Evolutionary conservation across 768 basidiomycete genomes (phyloP).

Genomic region (Crassisporium funariophilum): DNA sequence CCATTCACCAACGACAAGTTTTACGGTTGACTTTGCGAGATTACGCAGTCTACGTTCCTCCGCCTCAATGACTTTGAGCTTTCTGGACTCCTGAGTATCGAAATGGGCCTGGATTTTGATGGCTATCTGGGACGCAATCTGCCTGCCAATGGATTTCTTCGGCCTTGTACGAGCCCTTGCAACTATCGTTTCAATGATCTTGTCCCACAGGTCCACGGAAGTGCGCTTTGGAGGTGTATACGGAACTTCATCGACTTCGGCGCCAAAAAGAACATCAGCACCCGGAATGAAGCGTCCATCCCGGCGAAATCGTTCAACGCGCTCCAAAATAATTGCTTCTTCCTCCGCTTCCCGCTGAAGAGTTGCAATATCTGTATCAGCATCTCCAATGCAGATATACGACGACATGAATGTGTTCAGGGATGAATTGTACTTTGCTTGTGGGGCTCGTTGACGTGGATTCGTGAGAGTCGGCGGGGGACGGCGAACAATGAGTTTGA

Average conservation of each 20-base stretch:
- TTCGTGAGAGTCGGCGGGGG: conserved; percentile 64
- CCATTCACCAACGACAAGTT: conserved; percentile 79
- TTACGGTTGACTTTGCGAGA: conserved; percentile 72
- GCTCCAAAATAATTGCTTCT: conserved; percentile 38
- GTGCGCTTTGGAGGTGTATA: conserved; percentile 35
- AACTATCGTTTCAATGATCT: conserved; percentile 51
- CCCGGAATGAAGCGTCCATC: conserved; percentile 43
- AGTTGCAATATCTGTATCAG: conserved; percentile 38
- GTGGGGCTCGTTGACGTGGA: conserved; percentile 66
- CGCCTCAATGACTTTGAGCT: conserved; percentile 55
- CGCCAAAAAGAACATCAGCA: conserved; percentile 35
- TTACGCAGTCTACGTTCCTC: conserved; percentile 69
- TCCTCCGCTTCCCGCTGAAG: conserved; percentile 21
- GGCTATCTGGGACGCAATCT: conserved; percentile 60
- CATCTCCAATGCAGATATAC: conserved; percentile 55
- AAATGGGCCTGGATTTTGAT: conserved; percentile 72
- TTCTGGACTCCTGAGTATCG: conserved; percentile 64
- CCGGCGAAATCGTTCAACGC: conserved; percentile 33
- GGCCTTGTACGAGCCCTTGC: conserved; percentile 24
- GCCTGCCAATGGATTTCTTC: conserved; percentile 33
- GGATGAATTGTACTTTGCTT: conserved; percentile 53
- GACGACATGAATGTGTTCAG: conserved; percentile 61
- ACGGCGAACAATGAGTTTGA: conserved; percentile 66
- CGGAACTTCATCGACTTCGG: conserved; percentile 22
- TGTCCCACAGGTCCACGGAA: conserved; percentile 58